Evolutionary conservation across 2,329 filamentous ascomycete genomes (phyloP), one percentile per base, ranked within the genome.

Genomic region (Macrophomina phaseolina): DNA sequence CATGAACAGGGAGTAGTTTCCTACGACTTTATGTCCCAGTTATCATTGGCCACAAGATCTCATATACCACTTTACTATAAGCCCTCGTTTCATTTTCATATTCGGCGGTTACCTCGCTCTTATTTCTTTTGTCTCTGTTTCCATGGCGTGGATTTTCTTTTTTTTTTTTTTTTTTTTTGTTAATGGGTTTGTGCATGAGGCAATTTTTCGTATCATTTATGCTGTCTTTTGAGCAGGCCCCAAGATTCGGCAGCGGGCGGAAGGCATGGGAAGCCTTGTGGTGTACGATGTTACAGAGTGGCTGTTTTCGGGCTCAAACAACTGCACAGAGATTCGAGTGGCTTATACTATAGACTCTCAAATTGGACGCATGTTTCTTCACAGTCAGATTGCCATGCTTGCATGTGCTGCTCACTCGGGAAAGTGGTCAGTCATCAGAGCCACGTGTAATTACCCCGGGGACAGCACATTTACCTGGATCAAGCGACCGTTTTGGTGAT

Each of bases 1-100:
- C 64, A 77, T 78, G 77, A 79, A 79, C 67, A 67, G 74, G 36
- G 77, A 79, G 71, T 79, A 66, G 46, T 14, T 32, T 8, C 11
- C 11, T 2, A n/a, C 2, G 11, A 16, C 32, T 62, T 30, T 48
- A 28, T 30, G 12, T 28, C 11, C 6, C 5, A 3, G 32, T 32
- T 11, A 45, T 45, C 40, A 52, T n/a, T 34, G 38, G 6, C 49
- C 12, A 53, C 16, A 40, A 49, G 28, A 7, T 42, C n/a, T 28
- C 49, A 45, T 30, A 56, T 56, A 53, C 49, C 48, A 53, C 40
- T 23, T 30, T 46, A n/a, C 40, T 11, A 18, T 18, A 34, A 18
- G 28, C 34, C 11, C 11, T 18, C 42, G 49, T 18, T 30, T n/a
- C 28, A 18, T 36, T 16, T 2, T 45, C 12, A 18, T 30, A 11